Conservation (phyloP, 441 rosid genomes). For the Pelargonium cotyledonis region DNA sequence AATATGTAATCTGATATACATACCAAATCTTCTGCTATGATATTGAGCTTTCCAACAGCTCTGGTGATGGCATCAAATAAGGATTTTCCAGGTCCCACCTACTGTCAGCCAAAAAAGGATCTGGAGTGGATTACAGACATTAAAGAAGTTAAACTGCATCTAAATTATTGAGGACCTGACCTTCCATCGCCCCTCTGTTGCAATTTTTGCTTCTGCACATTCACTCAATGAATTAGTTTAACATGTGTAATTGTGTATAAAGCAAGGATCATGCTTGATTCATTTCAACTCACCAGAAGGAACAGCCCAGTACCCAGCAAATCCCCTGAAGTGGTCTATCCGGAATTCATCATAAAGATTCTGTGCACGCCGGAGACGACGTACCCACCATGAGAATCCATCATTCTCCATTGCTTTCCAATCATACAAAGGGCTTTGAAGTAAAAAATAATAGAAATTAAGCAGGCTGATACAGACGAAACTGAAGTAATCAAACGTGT, state of each 20-base stretch:
- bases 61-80: slow-evolving; percentile 68
- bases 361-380: slow-evolving; percentile 62
- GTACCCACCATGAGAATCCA: slow-evolving; percentile 85
- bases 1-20: slow-evolving; percentile 23
- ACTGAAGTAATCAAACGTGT: slow-evolving; percentile 12
- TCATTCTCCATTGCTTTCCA: slow-evolving; percentile 92
- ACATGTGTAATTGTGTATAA: slow-evolving; percentile 4
- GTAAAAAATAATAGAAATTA: slow-evolving; percentile 18
- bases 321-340: slow-evolving; percentile 96
- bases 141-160: slow-evolving; percentile 18
- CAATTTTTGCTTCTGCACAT: slow-evolving; percentile 76
- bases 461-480: slow-evolving; percentile 14
- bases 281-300: slow-evolving; percentile 61
- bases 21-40: slow-evolving; percentile 96
- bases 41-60: slow-evolving; percentile 64
- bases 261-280: slow-evolving; percentile 6
- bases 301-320: slow-evolving; percentile 96
- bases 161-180: slow-evolving; percentile 32
- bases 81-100: slow-evolving; percentile 95
- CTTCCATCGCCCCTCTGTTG: slow-evolving; percentile 84
- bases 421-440: slow-evolving; percentile 80
- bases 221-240: slow-evolving; percentile 20
- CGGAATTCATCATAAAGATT: slow-evolving; percentile 82
- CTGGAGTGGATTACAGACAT: slow-evolving; percentile 21
- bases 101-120: slow-evolving; percentile 38